Conservation (phyloP, 805 yeast species). For the Tetrapisispora taiwanensis region DNA sequence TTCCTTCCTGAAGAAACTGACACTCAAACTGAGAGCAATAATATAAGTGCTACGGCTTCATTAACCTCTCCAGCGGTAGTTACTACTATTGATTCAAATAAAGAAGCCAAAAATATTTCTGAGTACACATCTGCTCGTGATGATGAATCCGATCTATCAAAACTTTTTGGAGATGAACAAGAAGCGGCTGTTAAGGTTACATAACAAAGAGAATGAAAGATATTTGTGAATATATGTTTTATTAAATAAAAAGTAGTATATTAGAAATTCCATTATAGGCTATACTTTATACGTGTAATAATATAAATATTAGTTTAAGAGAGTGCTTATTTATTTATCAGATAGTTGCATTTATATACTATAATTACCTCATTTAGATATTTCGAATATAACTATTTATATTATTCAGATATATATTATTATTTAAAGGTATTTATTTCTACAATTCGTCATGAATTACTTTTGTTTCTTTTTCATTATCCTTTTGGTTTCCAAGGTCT, state of each 20-base stretch:
- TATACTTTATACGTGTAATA: no score
- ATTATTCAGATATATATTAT: not conserved
- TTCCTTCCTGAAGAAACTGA: slow-evolving; percentile 36
- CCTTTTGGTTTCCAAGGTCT: not conserved
- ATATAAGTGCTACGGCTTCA: no score
- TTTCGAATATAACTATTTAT: no score
- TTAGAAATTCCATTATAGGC: no score
- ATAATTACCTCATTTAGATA: no score
- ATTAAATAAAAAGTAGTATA: not conserved
- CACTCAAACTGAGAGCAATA: slow-evolving; percentile 7
- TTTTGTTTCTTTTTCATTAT: not conserved
- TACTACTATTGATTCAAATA: not conserved
- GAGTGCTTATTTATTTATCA: no score
- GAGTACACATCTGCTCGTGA: not conserved
- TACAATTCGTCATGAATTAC: not conserved
- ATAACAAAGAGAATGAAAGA: not conserved
- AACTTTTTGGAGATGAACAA: not conserved
- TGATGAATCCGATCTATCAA: not conserved
- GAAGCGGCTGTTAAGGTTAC: not conserved
- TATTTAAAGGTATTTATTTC: not conserved
- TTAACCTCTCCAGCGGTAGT: no score
- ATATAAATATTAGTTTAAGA: no score
- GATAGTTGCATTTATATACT: no score
- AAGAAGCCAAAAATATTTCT: not conserved
- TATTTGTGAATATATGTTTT: not conserved